Conservation (phyloP, 495 filamentous ascomycete genomes). For the Aspergillus heteromorphus region DNA sequence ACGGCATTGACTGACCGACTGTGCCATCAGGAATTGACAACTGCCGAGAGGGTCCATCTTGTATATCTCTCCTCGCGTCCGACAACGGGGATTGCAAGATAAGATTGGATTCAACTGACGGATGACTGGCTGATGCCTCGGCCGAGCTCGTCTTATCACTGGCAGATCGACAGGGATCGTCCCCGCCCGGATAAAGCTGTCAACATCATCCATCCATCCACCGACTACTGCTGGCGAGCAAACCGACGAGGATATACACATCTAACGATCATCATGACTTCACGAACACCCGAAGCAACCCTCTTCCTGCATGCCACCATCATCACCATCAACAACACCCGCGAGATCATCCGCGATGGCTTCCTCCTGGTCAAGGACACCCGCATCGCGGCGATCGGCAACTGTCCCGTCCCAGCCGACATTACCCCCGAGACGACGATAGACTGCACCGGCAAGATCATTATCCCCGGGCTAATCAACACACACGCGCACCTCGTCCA, state of each 20-base stretch:
- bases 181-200: background rate
- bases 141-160: conserved; percentile 1
- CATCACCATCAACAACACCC: conserved; percentile 34
- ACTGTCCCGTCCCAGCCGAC: conserved; percentile 11
- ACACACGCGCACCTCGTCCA: conserved; percentile 41
- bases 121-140: background rate
- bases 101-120: background rate
- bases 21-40: no score
- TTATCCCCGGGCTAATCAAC: conserved; percentile 41
- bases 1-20: no score
- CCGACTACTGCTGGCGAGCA: no score
- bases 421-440: conserved; percentile 10
- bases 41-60: background rate
- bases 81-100: background rate
- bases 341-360: conserved; percentile 37
- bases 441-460: conserved; percentile 30
- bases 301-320: conserved; percentile 27
- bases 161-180: background rate
- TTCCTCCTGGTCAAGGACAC: conserved; percentile 28
- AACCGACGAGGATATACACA: no score
- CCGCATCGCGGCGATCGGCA: conserved; percentile 35
- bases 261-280: background rate
- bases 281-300: background rate
- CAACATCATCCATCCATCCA: background rate
- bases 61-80: background rate